Conservation (phyloP, 164 flowering plant species). For the Malania oleifera region DNA sequence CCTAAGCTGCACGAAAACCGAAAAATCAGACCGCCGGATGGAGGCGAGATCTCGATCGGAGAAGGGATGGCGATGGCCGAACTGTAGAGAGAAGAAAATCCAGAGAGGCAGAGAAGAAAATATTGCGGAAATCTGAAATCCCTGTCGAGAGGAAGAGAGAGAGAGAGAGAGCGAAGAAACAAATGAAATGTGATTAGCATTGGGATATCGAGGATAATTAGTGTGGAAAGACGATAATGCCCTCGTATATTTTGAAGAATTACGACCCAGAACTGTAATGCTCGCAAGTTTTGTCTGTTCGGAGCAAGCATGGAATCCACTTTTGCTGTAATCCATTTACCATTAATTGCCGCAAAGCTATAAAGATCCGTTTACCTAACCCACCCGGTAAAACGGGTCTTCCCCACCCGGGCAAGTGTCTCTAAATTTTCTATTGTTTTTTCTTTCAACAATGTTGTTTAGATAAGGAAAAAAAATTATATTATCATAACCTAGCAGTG, state of each 20-base stretch:
- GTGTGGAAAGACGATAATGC: not conserved
- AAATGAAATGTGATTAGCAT: not conserved
- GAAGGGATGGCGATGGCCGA: not conserved
- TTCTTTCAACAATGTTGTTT: too few species aligned
- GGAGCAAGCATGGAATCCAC: too few species aligned
- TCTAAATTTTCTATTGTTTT: too few species aligned
- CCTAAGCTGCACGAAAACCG: not conserved
- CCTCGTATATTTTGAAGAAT: not conserved
- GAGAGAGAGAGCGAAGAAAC: not conserved
- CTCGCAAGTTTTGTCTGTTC: too few species aligned
- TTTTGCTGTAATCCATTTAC: too few species aligned
- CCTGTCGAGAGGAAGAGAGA: not conserved
- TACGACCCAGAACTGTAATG: not conserved
- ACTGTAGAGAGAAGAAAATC: not conserved
- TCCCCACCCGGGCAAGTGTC: too few species aligned
- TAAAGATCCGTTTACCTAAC: too few species aligned
- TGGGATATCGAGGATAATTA: not conserved
- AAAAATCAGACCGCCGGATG: constrained; percentile 3
- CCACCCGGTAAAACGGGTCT: too few species aligned
- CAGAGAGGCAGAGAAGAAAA: not conserved
- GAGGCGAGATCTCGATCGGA: not conserved
- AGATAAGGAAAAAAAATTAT: too few species aligned
- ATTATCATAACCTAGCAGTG: too few species aligned
- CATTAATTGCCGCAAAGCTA: too few species aligned
- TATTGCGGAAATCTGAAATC: not conserved